A percentile compares a stretch with the other conserved stretches of the same genome.
Conservation (phyloP, 306 rosid genomes). For the cucumber (Cucumis sativus) region DNA sequence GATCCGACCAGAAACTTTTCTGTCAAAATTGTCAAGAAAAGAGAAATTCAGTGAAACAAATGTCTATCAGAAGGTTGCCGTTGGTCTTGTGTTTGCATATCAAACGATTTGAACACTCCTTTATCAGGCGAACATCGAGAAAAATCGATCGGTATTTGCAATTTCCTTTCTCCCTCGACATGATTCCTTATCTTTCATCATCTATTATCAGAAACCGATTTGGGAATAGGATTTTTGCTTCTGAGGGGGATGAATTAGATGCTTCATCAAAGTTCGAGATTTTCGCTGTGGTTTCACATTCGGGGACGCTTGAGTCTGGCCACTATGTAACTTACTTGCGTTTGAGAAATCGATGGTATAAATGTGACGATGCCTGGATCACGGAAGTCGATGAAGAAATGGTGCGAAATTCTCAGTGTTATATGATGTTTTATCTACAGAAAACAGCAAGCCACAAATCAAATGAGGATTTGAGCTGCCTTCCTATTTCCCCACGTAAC, state of each 20-base stretch:
- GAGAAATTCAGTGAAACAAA: slow-evolving; percentile 64
- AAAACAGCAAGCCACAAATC: slow-evolving; percentile 37
- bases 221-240: slow-evolving; percentile 69
- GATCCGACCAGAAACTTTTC: slow-evolving; percentile 81
- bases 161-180: slow-evolving; percentile 74
- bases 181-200: slow-evolving; percentile 69
- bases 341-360: slow-evolving; percentile 62
- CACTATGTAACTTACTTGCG: slow-evolving; percentile 72
- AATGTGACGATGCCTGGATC: slow-evolving; percentile 87
- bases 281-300: slow-evolving; percentile 73
- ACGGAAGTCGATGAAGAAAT: slow-evolving; percentile 65
- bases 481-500: slow-evolving; percentile 29
- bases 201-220: slow-evolving; percentile 68
- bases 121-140: slow-evolving; percentile 41
- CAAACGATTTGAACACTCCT: slow-evolving; percentile 75
- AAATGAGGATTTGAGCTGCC: slow-evolving; percentile 31
- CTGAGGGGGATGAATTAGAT: slow-evolving; percentile 63
- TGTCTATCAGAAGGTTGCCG: slow-evolving; percentile 77
- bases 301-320: slow-evolving; percentile 79
- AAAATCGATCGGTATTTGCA: slow-evolving; percentile 67
- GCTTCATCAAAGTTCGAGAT: slow-evolving; percentile 49
- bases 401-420: slow-evolving; percentile 84
- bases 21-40: slow-evolving; percentile 61
- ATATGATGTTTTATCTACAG: slow-evolving; percentile 76
- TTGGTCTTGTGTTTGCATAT: slow-evolving; percentile 67